phyloP scores from a whole-genome alignment of 495 filamentous ascomycete genomes.

The Xylaria venustula region DNA sequence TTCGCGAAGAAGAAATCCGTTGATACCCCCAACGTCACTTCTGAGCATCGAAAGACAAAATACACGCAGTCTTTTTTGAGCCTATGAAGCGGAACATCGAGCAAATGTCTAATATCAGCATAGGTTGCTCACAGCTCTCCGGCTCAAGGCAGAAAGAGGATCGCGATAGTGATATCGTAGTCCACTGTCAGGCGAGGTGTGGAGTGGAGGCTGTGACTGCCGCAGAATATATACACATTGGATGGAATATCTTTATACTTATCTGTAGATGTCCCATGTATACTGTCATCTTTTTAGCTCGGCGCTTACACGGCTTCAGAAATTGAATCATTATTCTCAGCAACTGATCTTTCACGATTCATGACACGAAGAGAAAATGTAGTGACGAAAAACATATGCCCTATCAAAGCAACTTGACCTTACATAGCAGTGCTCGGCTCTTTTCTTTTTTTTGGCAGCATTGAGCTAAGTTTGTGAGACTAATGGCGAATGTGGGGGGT shows the following conservation, averaged over 20 bases:
- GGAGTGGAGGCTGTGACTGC: background rate
- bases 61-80: conserved; percentile 2
- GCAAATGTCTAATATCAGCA: background rate
- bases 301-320: too few relatives aligned
- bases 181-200: background rate
- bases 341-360: too few relatives aligned
- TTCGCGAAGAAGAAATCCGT: background rate
- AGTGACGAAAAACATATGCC: too few relatives aligned
- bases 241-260: background rate
- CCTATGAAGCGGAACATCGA: background rate
- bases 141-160: background rate
- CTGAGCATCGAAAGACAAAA: background rate
- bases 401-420: too few relatives aligned
- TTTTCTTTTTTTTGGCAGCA: too few relatives aligned
- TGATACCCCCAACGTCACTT: background rate
- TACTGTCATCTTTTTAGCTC: background rate
- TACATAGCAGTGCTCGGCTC: too few relatives aligned
- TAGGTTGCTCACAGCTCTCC: background rate
- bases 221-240: background rate
- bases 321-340: too few relatives aligned
- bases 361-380: too few relatives aligned
- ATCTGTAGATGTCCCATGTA: background rate
- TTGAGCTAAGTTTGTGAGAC: too few relatives aligned
- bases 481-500: too few relatives aligned
- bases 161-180: background rate